Conservation (phyloP, 1,284 basidiomycete species). For the Boletus sp. region DNA sequence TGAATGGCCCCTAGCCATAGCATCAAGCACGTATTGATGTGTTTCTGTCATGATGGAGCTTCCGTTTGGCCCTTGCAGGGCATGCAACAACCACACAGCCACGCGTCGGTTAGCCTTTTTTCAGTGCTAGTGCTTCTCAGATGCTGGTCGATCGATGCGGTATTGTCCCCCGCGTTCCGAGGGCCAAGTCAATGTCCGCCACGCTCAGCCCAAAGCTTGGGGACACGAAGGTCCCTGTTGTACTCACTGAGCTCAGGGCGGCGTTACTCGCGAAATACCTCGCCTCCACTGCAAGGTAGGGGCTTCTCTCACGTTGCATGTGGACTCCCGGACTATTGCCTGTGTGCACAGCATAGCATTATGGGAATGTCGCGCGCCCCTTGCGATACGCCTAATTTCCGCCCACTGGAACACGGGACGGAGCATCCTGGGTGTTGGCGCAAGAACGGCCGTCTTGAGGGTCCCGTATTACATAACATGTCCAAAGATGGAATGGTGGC, state of each 20-base stretch:
- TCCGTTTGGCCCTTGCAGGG: background rate
- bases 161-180: constrained; percentile 33
- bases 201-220: constrained; percentile 18
- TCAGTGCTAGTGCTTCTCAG: too few relatives aligned
- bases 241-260: constrained; percentile 13
- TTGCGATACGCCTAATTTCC: constrained; percentile 33
- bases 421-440: constrained; percentile 7
- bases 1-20: constrained; percentile 3
- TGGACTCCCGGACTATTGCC: constrained; percentile 6
- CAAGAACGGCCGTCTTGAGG: too few relatives aligned
- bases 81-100: background rate
- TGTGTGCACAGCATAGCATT: constrained; percentile 7
- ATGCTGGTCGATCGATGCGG: constrained; percentile 1
- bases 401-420: constrained; percentile 13
- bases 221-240: constrained; percentile 17
- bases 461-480: too few relatives aligned
- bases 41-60: background rate
- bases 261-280: constrained; percentile 22
- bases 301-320: constrained; percentile 11
- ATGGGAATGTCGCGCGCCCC: constrained; percentile 24
- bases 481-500: background rate
- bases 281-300: constrained; percentile 29
- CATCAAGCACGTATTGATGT: background rate
- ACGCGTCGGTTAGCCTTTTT: too few relatives aligned
- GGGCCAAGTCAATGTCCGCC: constrained; percentile 24